Conservation (phyloP, 2,329 filamentous ascomycete species). For the Intubia oerlemansii region DNA sequence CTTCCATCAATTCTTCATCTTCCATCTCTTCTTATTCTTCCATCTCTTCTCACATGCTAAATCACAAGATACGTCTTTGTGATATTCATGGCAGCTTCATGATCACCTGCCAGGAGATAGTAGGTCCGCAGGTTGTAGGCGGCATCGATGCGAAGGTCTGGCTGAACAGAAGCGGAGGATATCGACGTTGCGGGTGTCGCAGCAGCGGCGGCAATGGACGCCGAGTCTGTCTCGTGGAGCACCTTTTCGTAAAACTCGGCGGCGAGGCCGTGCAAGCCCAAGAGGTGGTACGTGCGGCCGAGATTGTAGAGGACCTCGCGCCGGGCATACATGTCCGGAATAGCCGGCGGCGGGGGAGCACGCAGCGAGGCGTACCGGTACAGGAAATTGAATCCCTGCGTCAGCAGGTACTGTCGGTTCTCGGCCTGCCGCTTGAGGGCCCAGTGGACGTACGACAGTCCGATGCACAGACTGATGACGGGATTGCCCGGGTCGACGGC, state of each 20-base stretch:
- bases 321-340: constrained; percentile 13
- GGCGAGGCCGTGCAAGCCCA: constrained; percentile 54
- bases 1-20: too few relatives aligned
- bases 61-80: constrained; percentile 37
- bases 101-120: constrained; percentile 42
- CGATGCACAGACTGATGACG: constrained; percentile 62
- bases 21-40: too few relatives aligned
- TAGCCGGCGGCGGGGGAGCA: constrained; percentile 19
- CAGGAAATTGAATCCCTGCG: constrained; percentile 69
- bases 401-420: constrained; percentile 71
- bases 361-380: constrained; percentile 49
- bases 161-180: neutral
- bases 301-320: constrained; percentile 74
- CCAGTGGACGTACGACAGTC: constrained; percentile 70
- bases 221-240: too few relatives aligned
- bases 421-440: constrained; percentile 75
- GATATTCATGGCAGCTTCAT: constrained; percentile 34
- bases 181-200: constrained; percentile 7
- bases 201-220: too few relatives aligned
- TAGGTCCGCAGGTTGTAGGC: constrained; percentile 55
- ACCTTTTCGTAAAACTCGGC: constrained; percentile 43
- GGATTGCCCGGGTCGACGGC: constrained; percentile 57
- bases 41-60: too few relatives aligned
- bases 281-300: constrained; percentile 51
- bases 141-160: constrained; percentile 43